Base-by-base conservation (phyloP, 495 filamentous ascomycete genomes). In the Zalerion maritima region DNA sequence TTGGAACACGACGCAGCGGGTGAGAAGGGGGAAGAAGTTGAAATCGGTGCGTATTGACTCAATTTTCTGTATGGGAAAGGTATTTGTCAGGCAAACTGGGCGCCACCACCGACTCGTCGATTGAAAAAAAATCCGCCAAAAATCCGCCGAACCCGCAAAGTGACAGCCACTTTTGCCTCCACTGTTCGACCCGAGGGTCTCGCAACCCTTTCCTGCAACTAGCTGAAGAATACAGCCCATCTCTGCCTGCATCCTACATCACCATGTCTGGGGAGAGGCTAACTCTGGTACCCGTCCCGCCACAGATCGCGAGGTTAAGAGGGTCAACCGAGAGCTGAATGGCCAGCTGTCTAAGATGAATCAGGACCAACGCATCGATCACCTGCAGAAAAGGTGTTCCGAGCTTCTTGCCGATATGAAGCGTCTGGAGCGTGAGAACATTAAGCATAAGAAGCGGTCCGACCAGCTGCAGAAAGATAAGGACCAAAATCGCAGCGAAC, bases 1-100 rank as follows among this genome's bases (percentile, higher is more conserved):
- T 57, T 97, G 39, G 89, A 97, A 52, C 75, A 78, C 21, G 84
- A 94, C 64, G 76, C 77, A 29, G 84, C 84, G 14, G 81, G 81
- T 30, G 86, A 94, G 41, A 92, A 89, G 57, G 86, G 94, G 37
- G 81, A 94, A 53, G 85, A 94, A 50, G 74, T 72, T 34, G 89
- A 94, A 60, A 94, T 97, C 52, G 89, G 86, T 94, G 64, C 49
- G 86, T 85, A n/a, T n/a, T n/a, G n/a, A n/a, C n/a, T n/a, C n/a
- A n/a, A n/a, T n/a, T n/a, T n/a, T n/a, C n/a, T n/a, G n/a, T n/a
- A n/a, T n/a, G n/a, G n/a, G n/a, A n/a, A n/a, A n/a, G n/a, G n/a
- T n/a, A n/a, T n/a, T n/a, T n/a, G n/a, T n/a, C n/a, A n/a, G n/a
- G n/a, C n/a, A n/a, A n/a, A n/a, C n/a, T n/a, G n/a, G n/a, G n/a